phyloP scores from a whole-genome alignment of 768 basidiomycete species.

The Phlebiopsis gigantea region DNA sequence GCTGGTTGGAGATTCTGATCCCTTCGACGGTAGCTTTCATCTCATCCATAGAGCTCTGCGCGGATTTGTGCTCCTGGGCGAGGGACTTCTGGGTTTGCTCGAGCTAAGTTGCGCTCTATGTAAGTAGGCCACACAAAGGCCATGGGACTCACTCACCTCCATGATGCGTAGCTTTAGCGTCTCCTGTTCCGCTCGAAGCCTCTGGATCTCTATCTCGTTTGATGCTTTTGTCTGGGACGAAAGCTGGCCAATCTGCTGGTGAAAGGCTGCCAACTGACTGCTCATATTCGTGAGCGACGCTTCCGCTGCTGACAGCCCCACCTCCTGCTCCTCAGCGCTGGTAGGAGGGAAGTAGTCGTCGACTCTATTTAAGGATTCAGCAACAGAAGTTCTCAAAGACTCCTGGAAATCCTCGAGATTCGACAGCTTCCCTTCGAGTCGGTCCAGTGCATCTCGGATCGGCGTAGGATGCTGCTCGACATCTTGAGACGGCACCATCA shows the following conservation, averaged over 20 bases:
- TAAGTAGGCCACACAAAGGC: too few species aligned
- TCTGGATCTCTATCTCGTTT: not conserved
- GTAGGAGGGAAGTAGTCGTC: not conserved
- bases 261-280: not conserved
- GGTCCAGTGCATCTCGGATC: not conserved
- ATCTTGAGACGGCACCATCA: too few species aligned
- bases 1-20: not conserved
- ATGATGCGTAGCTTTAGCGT: not conserved
- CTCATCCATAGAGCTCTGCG: not conserved
- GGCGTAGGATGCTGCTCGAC: not conserved
- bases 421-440: not conserved
- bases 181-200: slow-evolving; percentile 2
- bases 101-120: not conserved
- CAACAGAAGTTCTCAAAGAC: not conserved
- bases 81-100: not conserved
- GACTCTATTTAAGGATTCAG: not conserved
- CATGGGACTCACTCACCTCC: not conserved
- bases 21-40: not conserved
- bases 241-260: not conserved
- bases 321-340: not conserved
- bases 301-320: not conserved
- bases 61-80: not conserved
- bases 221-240: not conserved
- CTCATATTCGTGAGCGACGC: not conserved
- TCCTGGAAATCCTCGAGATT: not conserved